Base-by-base conservation (phyloP, 1,284 basidiomycete genomes). In the Ganoderma lingzhi region DNA sequence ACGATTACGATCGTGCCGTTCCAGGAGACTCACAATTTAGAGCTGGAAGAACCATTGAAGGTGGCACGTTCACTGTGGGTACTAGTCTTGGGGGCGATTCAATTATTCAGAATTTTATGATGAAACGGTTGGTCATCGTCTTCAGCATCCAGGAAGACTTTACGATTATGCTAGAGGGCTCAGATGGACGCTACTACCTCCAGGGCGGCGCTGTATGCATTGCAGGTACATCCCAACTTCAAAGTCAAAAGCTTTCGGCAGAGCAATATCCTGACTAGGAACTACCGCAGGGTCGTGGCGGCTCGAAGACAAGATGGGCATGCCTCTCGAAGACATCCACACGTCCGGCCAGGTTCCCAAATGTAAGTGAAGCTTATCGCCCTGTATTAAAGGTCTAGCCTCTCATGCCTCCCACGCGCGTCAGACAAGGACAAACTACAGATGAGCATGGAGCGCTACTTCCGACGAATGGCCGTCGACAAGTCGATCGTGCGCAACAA, bases 401-500 rank as follows among this genome's bases (percentile, higher is more conserved):
- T 23, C 65, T 42, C 67, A 59, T 62, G 44, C 30, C 37, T 23
- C 61, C 28, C 23, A 37, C 48, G 30, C 35, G 30, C 44, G 19
- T 39, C 79, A 92, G 91, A 90, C 78, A 80, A 86, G 74, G 86
- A 87, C 71, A 93, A 90, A 78, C 82, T 93, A 45, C 84, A 92
- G 67, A 79, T 81, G 32, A 88, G 90, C 76, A 85, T 94, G 83
- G 86, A 85, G 64, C 86, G 91, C 64, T 94, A 91, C 82, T 93
- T 94, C 83, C 84, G 82, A 73, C 86, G 88, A 62, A 75, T 94
- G 64, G 76, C 87, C 37, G 84, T 91, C 39, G 87, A 90, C 76
- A 91, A 92, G 78, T 90, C 93, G 3, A 89, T 93, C 48, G 81
- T 86, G 66, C 86, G 93, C 65, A 90, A 92, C 81, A 95, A 95